Conservation (phyloP, 495 filamentous ascomycete genomes). For the Monascus purpureus region DNA sequence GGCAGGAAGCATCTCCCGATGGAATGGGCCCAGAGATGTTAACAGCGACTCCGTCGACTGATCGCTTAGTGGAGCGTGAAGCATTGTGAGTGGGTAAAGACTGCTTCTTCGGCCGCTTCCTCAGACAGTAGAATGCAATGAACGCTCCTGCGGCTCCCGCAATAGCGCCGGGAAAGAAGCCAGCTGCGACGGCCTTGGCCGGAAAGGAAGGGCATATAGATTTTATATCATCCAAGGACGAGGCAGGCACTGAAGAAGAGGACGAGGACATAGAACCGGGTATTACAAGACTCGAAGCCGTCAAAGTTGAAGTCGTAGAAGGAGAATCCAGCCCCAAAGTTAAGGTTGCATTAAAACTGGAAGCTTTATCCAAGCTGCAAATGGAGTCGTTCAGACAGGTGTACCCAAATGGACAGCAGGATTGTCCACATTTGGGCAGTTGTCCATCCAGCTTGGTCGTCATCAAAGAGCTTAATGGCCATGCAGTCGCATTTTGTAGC, state of each 20-base stretch:
- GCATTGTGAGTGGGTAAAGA: constrained; percentile 6
- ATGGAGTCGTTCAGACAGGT: constrained; percentile 39
- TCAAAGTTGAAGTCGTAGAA: constrained; percentile 17
- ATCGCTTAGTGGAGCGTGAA: constrained; percentile 18
- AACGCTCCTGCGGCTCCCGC: constrained; percentile 36
- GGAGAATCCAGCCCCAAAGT: no score
- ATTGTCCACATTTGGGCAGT: constrained; percentile 42
- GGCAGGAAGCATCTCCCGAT: constrained; percentile 30
- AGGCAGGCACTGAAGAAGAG: constrained; percentile 8
- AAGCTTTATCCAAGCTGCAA: constrained; percentile 24
- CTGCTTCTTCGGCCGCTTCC: constrained; percentile 15
- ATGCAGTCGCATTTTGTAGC: constrained; percentile 45
- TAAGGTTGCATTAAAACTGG: constrained; percentile 14
- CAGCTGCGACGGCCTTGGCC: constrained; percentile 38
- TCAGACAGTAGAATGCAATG: constrained; percentile 28
- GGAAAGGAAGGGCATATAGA: constrained; percentile 31
- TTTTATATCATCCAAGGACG: constrained; percentile 6
- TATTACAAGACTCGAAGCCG: constrained; percentile 5
- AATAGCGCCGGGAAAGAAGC: constrained; percentile 50
- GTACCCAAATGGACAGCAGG: constrained; percentile 72
- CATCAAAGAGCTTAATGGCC: constrained; percentile 52
- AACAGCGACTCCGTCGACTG: constrained; percentile 25
- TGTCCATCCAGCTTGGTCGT: constrained; percentile 46
- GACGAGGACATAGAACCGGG: constrained; percentile 1
- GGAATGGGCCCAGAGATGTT: constrained; percentile 45